These are phyloP conservation scores for Wallacemonas collosoma DNA, from an alignment of 208 protist genomes.

Conservation along the genomic window DNA sequence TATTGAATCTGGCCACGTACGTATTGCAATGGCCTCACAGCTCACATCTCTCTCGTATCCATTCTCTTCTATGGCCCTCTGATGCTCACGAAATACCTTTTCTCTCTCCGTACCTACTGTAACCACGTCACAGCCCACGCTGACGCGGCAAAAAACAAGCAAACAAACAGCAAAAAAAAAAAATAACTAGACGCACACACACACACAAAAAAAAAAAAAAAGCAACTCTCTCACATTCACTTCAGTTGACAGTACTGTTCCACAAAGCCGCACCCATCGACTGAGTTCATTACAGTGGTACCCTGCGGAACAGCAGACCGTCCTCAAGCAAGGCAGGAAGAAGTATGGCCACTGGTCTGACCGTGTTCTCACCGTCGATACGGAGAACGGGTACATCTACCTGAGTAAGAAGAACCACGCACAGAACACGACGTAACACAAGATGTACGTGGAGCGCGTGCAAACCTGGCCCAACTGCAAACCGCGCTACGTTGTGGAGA, in stretches of 20 bases:
- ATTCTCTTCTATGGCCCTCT: no score
- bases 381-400: neutral
- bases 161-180: neutral
- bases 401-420: slow-evolving; percentile 17
- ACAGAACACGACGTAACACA: slow-evolving; percentile 9
- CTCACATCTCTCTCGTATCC: no score
- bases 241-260: neutral
- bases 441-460: slow-evolving; percentile 19
- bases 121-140: no score
- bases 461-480: slow-evolving; percentile 29
- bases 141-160: neutral
- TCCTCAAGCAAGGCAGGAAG: slow-evolving; percentile 18
- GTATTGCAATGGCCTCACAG: no score
- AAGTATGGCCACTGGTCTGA: slow-evolving; percentile 21
- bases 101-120: no score
- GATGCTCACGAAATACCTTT: no score
- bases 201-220: neutral
- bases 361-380: slow-evolving; percentile 21
- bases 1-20: no score
- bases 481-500: slow-evolving; percentile 21
- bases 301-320: slow-evolving; percentile 13
- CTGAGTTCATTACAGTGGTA: no score
- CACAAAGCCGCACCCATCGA: neutral
- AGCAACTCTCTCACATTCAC: no score
- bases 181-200: neutral